phyloP scores from a whole-genome alignment of 2,329 filamentous ascomycete species.

The Penicillium digitatum region DNA sequence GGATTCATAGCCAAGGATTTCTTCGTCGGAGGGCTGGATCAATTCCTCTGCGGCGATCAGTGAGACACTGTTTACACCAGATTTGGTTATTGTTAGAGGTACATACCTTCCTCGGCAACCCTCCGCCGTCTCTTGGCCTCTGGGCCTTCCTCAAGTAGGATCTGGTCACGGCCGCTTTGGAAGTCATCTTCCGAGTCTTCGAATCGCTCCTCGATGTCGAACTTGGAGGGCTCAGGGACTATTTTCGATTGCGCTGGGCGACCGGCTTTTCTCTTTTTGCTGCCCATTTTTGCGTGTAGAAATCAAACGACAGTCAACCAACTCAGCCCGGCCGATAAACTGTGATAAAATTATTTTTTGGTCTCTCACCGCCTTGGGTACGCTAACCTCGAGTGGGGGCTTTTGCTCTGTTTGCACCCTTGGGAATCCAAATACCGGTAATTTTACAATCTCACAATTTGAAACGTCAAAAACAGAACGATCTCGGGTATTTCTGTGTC shows the following conservation, averaged over 20 bases:
- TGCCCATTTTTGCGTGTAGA: constrained; percentile 44
- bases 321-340: constrained; percentile 6
- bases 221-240: constrained; percentile 33
- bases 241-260: constrained; percentile 38
- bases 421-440: constrained; percentile 10
- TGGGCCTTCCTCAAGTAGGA: constrained; percentile 77
- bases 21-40: constrained; percentile 59
- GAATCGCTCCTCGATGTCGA: constrained; percentile 63
- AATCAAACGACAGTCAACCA: constrained; percentile 3
- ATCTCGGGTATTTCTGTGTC: background rate
- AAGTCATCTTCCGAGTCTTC: constrained; percentile 94
- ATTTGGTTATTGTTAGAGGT: background rate
- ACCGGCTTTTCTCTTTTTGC: constrained; percentile 65
- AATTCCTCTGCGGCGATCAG: constrained; percentile 48
- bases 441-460: background rate
- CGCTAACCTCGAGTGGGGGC: constrained; percentile 16
- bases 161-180: constrained; percentile 77
- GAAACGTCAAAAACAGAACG: background rate
- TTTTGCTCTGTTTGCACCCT: constrained; percentile 26
- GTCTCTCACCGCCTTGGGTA: constrained; percentile 29
- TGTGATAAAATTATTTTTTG: constrained; percentile 38
- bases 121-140: constrained; percentile 72
- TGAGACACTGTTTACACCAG: constrained; percentile 14
- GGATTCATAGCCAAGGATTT: constrained; percentile 53
- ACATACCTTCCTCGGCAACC: constrained; percentile 61